These are phyloP conservation scores for Curvularia sp. DNA, from an alignment of 2,329 filamentous ascomycete genomes.

Conservation along the genomic window DNA sequence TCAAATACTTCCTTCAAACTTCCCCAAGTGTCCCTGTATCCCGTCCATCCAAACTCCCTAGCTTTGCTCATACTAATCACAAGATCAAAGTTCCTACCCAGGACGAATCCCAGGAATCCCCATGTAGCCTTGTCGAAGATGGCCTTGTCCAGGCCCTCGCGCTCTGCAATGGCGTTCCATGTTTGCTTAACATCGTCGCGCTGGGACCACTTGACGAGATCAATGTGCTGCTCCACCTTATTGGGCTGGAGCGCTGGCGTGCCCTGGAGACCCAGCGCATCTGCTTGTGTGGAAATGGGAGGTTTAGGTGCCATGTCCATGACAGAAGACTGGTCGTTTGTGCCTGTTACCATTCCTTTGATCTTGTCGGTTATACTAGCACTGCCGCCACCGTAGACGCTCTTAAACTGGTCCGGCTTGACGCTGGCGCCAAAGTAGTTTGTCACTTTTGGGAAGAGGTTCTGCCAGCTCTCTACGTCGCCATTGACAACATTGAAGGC, in stretches of 20 bases:
- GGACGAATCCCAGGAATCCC: slow-evolving; percentile 53
- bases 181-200: slow-evolving; percentile 48
- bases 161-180: slow-evolving; percentile 49
- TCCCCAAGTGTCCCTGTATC: slow-evolving; percentile 49
- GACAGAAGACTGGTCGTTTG: neutral
- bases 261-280: slow-evolving; percentile 17
- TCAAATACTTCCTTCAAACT: slow-evolving; percentile 48
- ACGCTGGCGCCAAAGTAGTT: slow-evolving; percentile 48
- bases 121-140: slow-evolving; percentile 56
- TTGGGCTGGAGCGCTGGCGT: slow-evolving; percentile 23
- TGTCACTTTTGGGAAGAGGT: slow-evolving; percentile 53
- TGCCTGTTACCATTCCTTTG: neutral
- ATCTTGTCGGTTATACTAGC: slow-evolving; percentile 24
- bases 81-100: slow-evolving; percentile 53
- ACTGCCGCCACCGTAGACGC: neutral
- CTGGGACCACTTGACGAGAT: slow-evolving; percentile 53
- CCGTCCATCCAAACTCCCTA: slow-evolving; percentile 54
- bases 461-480: slow-evolving; percentile 53
- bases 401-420: slow-evolving; percentile 34
- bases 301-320: slow-evolving; percentile 7
- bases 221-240: slow-evolving; percentile 50
- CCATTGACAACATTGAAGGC: slow-evolving; percentile 56
- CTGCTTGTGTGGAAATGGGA: slow-evolving; percentile 29
- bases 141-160: slow-evolving; percentile 48
- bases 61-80: slow-evolving; percentile 57